Evolutionary conservation across 768 basidiomycete species (phyloP).

Genomic region (Psilocybe sp.): DNA sequence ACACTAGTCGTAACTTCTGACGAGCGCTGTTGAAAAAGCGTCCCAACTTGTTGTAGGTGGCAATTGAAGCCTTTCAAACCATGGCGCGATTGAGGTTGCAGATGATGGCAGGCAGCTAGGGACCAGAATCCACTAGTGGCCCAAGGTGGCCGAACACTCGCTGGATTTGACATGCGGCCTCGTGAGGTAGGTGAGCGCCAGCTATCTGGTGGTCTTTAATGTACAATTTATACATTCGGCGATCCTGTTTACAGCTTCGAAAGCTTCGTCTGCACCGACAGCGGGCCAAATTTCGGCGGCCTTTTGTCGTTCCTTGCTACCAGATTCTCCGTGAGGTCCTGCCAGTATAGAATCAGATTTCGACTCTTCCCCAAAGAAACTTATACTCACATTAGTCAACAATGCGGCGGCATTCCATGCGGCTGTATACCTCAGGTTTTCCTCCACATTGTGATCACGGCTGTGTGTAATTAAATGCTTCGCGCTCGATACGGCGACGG

Average conservation of each 20-base stretch:
- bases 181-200: too few species aligned
- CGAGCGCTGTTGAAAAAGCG: too few species aligned
- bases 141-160: too few species aligned
- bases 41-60: too few species aligned
- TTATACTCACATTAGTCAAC: slow-evolving; percentile 32
- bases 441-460: slow-evolving; percentile 60
- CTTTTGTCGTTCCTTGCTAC: slow-evolving; percentile 30
- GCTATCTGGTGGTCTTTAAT: too few species aligned
- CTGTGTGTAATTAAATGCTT: slow-evolving; percentile 80
- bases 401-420: slow-evolving; percentile 43
- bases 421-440: slow-evolving; percentile 42
- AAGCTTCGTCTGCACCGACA: slow-evolving; percentile 16
- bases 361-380: background rate
- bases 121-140: too few species aligned
- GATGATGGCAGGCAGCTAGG: too few species aligned
- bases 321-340: slow-evolving; percentile 38
- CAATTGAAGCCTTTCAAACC: too few species aligned
- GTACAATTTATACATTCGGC: too few species aligned
- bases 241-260: slow-evolving; percentile 14
- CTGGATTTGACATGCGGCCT: too few species aligned
- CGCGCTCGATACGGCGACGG: slow-evolving; percentile 72
- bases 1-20: too few species aligned
- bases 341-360: background rate
- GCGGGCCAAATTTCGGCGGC: slow-evolving; percentile 25
- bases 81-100: too few species aligned